Evolutionary conservation across 208 protist species (phyloP).

Genomic region (Vickermania ingenoplastis): DNA sequence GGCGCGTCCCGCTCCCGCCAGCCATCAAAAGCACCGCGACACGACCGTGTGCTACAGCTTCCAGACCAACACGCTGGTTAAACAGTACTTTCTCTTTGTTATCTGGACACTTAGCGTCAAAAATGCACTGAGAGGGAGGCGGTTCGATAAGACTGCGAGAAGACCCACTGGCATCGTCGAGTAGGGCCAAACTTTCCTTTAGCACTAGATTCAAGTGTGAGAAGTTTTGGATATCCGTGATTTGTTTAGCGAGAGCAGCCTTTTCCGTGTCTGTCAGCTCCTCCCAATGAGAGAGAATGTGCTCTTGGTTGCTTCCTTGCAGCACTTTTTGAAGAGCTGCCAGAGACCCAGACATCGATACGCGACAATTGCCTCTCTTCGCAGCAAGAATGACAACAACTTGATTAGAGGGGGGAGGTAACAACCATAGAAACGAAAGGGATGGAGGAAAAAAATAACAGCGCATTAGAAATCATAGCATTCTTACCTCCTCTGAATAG

Average conservation of each 20-base stretch:
- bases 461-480: too few relatives aligned
- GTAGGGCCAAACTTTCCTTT: conserved; percentile 13
- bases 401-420: too few relatives aligned
- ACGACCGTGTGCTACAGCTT: conserved; percentile 70
- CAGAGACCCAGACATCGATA: background rate
- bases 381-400: too few relatives aligned
- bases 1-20: conserved; percentile 97
- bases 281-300: conserved; percentile 31
- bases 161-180: background rate
- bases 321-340: conserved; percentile 15
- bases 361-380: too few relatives aligned
- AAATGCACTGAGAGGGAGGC: conserved; percentile 17
- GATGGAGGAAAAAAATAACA: too few relatives aligned
- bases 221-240: conserved; percentile 21
- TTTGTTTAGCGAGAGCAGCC: conserved; percentile 13
- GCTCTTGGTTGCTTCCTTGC: conserved; percentile 26
- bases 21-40: conserved; percentile 94
- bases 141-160: conserved; percentile 10
- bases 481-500: too few relatives aligned
- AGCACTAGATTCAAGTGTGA: conserved; percentile 36
- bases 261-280: conserved; percentile 14
- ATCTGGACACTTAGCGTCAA: conserved; percentile 14
- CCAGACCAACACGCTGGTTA: conserved; percentile 33
- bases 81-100: conserved; percentile 1
- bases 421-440: too few relatives aligned